Percentiles rank a stretch among this genome's conserved stretches.
These are phyloP conservation scores for Allantophomopsis cytisporea DNA, from an alignment of 2,329 filamentous ascomycete genomes.

Conservation along the genomic window DNA sequence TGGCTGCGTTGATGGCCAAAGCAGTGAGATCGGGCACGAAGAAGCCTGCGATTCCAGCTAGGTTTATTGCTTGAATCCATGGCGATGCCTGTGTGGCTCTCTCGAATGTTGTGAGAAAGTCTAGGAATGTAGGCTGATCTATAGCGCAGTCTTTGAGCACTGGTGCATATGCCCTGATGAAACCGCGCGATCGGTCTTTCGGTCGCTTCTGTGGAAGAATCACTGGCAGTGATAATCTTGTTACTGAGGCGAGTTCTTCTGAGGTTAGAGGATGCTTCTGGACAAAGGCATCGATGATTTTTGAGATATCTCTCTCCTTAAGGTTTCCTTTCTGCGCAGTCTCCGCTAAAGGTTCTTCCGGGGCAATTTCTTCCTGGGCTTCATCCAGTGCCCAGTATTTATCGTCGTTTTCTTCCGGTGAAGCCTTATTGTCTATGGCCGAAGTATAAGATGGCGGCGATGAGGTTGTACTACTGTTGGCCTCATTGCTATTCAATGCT, in stretches of 20 bases:
- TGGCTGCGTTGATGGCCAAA: slow-evolving; percentile 26
- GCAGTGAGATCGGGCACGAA: slow-evolving; percentile 24
- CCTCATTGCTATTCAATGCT: neutral
- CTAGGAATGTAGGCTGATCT: slow-evolving; percentile 30
- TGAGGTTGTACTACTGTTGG: slow-evolving; percentile 1
- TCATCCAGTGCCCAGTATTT: slow-evolving; percentile 14
- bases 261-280: slow-evolving; percentile 5
- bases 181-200: slow-evolving; percentile 30
- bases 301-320: slow-evolving; percentile 1
- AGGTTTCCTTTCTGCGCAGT: slow-evolving; percentile 1
- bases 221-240: slow-evolving; percentile 22
- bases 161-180: slow-evolving; percentile 38
- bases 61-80: slow-evolving; percentile 26
- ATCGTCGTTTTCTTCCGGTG: slow-evolving; percentile 8
- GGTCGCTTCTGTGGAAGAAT: slow-evolving; percentile 38
- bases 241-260: neutral
- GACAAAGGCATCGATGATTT: slow-evolving; percentile 8
- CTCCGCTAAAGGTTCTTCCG: neutral
- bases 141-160: slow-evolving; percentile 30
- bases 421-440: neutral
- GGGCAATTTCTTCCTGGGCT: slow-evolving; percentile 2
- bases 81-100: slow-evolving; percentile 19
- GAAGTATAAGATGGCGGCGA: slow-evolving; percentile 1
- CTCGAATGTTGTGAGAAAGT: slow-evolving; percentile 32
- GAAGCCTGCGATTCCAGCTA: slow-evolving; percentile 23